Base-by-base conservation (phyloP, 352 stramenopile genomes). In the Globisporangium irregulare region DNA sequence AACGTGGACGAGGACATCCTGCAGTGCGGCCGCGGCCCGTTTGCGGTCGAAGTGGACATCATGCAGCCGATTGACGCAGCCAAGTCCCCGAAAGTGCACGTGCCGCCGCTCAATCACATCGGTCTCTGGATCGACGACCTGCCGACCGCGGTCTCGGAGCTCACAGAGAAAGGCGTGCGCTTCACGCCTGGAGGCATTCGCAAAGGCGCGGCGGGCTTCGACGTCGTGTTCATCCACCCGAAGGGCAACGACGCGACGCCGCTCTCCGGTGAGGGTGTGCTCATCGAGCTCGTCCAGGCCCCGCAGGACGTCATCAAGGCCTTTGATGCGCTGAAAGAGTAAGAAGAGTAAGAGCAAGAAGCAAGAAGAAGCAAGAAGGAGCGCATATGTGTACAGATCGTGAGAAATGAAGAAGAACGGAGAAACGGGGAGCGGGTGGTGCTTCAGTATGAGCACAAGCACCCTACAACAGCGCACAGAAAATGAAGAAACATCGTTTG, bases 1-100 rank as follows among this genome's bases (percentile, higher is more conserved):
- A 99, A 99, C 78, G 98, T 99, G 36, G 91, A 99, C 67, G 98
- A 99, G 79, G 97, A 99, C 78, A 98, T 99, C 64, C 74, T 99
- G 53, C 73, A 90, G 63, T 87, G 98, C 55, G 98, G 98, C 25
- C 79, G 89, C 25, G 92, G 87, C 25, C 89, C 96, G 20, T 95
- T 96, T 67, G 84, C 88, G 2, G 97, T 99, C 1, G 98, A 99
- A 77, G 82, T 99, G 22, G 98, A 99, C 81, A 87, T 99, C 69
- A 99, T 99, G 98, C 94, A 98, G 76, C 97, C 97, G 6, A 86
- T 99, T 25, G 94, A 99, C 87, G 69, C 81, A 10, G 77, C 85
- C 66, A 98, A 98, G 73, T 82, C 81, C 62, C 92, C 94, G 43
- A 98, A 97, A 72, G 88, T 99, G 43, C 95, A 99, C 79, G 74